These are phyloP conservation scores for Balamuthia mandrillaris DNA, from an alignment of 208 protist genomes.

Conservation along the genomic window DNA sequence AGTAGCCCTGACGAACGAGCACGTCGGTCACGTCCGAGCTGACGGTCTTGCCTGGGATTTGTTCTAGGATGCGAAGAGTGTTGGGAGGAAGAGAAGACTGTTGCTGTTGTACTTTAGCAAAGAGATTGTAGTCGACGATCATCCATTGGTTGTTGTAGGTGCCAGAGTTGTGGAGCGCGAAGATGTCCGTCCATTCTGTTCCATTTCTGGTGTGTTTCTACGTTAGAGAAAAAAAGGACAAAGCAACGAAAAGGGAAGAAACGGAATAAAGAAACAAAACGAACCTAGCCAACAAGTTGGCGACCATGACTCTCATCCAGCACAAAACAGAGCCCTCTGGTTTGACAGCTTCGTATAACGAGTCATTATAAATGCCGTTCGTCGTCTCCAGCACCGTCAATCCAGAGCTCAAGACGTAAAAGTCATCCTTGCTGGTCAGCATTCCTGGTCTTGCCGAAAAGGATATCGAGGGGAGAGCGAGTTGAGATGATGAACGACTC, in stretches of 20 bases:
- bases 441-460: too few relatives aligned
- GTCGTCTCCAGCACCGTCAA: conserved; percentile 76
- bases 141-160: conserved; percentile 67
- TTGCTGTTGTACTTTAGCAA: neutral
- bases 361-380: conserved; percentile 54
- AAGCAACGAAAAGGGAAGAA: neutral
- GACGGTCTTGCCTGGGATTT: conserved; percentile 53
- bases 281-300: conserved; percentile 25
- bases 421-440: too few relatives aligned
- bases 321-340: conserved; percentile 70
- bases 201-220: neutral
- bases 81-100: neutral
- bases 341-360: conserved; percentile 47
- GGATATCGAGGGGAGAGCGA: too few relatives aligned
- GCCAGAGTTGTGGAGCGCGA: neutral
- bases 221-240: neutral
- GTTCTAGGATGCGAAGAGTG: conserved; percentile 57
- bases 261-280: neutral
- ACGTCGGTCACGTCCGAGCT: conserved; percentile 43
- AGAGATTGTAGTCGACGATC: conserved; percentile 56
- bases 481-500: too few relatives aligned
- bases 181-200: neutral
- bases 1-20: conserved; percentile 43
- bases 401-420: conserved; percentile 74
- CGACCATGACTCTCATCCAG: conserved; percentile 40